These are phyloP conservation scores for Candida cerambycidarum DNA, from an alignment of 805 yeast species.

Conservation along the genomic window DNA sequence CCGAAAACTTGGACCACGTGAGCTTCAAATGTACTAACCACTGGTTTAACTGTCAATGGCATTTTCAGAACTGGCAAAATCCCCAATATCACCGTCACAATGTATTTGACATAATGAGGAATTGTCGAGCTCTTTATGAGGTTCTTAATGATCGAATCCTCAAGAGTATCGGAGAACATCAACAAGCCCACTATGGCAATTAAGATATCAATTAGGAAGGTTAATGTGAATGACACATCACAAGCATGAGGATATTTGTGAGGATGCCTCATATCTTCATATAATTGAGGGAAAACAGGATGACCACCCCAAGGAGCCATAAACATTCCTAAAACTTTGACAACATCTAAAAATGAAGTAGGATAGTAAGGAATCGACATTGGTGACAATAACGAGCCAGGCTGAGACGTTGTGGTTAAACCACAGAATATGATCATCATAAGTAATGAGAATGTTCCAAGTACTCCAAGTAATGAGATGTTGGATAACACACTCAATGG, in stretches of 20 bases:
- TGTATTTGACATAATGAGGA: slow-evolving; percentile 52
- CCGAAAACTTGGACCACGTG: slow-evolving; percentile 13
- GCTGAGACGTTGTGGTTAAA: slow-evolving; percentile 32
- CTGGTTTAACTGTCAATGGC: slow-evolving; percentile 39
- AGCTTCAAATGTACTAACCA: slow-evolving; percentile 38
- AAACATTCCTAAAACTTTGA: slow-evolving; percentile 61
- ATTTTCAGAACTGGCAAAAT: slow-evolving; percentile 41
- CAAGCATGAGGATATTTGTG: slow-evolving; percentile 53
- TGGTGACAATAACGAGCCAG: slow-evolving; percentile 55
- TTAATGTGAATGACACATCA: slow-evolving; percentile 54
- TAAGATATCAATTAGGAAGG: slow-evolving; percentile 56
- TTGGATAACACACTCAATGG: slow-evolving; percentile 56
- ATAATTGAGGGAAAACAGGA: slow-evolving; percentile 73
- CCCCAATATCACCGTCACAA: slow-evolving; percentile 35
- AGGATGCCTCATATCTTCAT: slow-evolving; percentile 71
- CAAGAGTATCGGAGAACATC: slow-evolving; percentile 73
- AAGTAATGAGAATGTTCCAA: slow-evolving; percentile 53
- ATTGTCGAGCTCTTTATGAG: slow-evolving; percentile 65
- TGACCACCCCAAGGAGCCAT: slow-evolving; percentile 88
- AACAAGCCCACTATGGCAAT: slow-evolving; percentile 69
- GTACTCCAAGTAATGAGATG: slow-evolving; percentile 56
- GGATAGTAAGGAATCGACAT: slow-evolving; percentile 44
- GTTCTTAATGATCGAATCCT: slow-evolving; percentile 77
- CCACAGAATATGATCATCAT: slow-evolving; percentile 50
- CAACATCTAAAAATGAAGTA: slow-evolving; percentile 27